A percentile compares a stretch with the other conserved stretches of the same genome.
These are phyloP conservation scores for Colletotrichum gloeosporioides DNA, from an alignment of 2,329 filamentous ascomycete species.

Conservation along the genomic window DNA sequence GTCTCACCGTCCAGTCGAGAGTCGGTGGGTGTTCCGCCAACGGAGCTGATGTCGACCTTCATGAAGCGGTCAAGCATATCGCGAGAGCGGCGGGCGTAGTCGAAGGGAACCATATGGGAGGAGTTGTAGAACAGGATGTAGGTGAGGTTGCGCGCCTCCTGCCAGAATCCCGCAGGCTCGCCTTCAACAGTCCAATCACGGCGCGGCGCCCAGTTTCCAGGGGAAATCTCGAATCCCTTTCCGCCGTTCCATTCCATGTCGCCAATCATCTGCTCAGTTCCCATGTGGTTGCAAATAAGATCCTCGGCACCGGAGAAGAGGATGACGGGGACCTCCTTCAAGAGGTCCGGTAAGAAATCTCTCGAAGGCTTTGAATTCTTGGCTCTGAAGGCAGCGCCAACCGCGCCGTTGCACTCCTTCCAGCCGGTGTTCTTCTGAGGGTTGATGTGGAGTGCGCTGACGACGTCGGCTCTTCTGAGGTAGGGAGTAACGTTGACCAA, in stretches of 20 bases:
- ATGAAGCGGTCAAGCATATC: constrained; percentile 99
- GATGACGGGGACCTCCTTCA: constrained; percentile 78
- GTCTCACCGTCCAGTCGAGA: constrained; percentile 87
- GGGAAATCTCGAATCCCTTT: constrained; percentile 86
- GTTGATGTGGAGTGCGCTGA: constrained; percentile 81
- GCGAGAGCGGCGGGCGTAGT: constrained; percentile 82
- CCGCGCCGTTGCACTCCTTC: constrained; percentile 86
- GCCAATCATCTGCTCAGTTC: constrained; percentile 89
- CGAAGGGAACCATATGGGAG: constrained; percentile 98
- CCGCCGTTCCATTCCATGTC: constrained; percentile 92
- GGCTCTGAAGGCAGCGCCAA: constrained; percentile 74
- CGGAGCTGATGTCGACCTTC: constrained; percentile 86
- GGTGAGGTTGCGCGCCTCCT: constrained; percentile 91
- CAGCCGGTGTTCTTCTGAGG: constrained; percentile 84
- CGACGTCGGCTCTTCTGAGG: constrained; percentile 81
- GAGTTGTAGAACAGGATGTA: constrained; percentile 96
- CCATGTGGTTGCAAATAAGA: constrained; percentile 95
- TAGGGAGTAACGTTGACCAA: constrained; percentile 80
- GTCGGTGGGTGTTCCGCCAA: constrained; percentile 81
- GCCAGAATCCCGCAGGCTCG: constrained; percentile 87
- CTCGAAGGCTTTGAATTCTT: constrained; percentile 75
- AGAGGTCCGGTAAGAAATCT: constrained; percentile 76
- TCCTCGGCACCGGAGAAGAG: constrained; percentile 95
- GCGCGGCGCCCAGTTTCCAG: constrained; percentile 89
- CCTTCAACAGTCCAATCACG: constrained; percentile 94